Conservation (phyloP, 1,139 yeast genomes). For the Geotrichum phurueaensis region DNA sequence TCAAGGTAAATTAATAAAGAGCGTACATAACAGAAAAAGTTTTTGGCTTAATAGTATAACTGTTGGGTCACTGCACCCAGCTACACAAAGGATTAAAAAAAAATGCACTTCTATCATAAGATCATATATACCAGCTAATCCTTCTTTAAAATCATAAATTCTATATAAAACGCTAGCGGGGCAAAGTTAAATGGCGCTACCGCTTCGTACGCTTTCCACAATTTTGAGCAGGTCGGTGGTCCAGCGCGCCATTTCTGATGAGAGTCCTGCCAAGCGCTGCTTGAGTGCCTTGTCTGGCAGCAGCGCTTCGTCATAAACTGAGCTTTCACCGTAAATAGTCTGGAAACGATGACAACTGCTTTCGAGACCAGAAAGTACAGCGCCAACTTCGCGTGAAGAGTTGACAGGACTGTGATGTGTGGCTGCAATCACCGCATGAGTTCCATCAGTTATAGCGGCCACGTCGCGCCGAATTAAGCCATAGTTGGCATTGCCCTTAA, state of each 20-base stretch:
- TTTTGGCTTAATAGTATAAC: background rate
- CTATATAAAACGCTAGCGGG: background rate
- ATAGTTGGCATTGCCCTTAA: slow-evolving; percentile 54
- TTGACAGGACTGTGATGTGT: slow-evolving; percentile 39
- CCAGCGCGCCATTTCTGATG: slow-evolving; percentile 92
- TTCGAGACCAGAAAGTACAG: slow-evolving; percentile 75
- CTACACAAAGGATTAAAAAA: no score
- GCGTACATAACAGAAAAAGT: no score
- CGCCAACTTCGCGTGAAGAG: slow-evolving; percentile 64
- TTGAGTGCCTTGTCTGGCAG: slow-evolving; percentile 85
- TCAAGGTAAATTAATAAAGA: no score
- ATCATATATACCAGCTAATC: background rate
- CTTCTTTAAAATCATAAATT: background rate
- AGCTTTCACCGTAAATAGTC: slow-evolving; percentile 30
- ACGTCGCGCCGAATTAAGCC: slow-evolving; percentile 71
- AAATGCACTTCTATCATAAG: no score
- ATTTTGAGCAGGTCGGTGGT: slow-evolving; percentile 55
- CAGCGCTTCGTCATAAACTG: slow-evolving; percentile 27
- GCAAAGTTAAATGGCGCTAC: no score
- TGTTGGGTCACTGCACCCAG: no score
- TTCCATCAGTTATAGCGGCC: slow-evolving; percentile 65
- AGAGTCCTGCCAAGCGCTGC: slow-evolving; percentile 90
- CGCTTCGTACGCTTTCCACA: background rate
- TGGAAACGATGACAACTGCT: slow-evolving; percentile 75
- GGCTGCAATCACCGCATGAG: slow-evolving; percentile 83